A percentile compares a stretch with the other conserved stretches of the same genome.
These are phyloP conservation scores for Chaetomium strumarium DNA, from an alignment of 2,329 filamentous ascomycete genomes.

Conservation along the genomic window DNA sequence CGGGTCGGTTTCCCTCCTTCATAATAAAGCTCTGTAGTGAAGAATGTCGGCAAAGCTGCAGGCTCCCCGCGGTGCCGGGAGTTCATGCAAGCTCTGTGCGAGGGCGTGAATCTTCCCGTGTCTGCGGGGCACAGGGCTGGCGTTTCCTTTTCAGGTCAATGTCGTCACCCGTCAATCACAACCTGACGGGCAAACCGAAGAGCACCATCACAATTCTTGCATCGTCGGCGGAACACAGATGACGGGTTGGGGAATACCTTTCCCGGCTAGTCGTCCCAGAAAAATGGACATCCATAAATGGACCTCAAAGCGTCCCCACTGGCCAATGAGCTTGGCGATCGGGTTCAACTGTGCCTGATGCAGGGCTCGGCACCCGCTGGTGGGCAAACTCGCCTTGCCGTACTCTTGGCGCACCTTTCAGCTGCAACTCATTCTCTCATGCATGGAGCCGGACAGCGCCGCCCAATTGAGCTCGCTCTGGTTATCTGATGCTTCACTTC, in stretches of 20 bases:
- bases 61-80: too few relatives aligned
- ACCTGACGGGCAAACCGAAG: background rate
- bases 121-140: background rate
- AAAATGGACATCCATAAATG: background rate
- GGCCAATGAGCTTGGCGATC: constrained; percentile 16
- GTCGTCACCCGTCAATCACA: constrained; percentile 1
- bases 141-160: background rate
- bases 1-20: background rate
- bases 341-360: constrained; percentile 12
- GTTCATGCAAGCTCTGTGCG: too few relatives aligned
- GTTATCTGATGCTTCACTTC: too few relatives aligned
- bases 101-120: too few relatives aligned
- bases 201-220: background rate
- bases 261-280: background rate
- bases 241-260: background rate
- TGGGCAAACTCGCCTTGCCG: constrained; percentile 8
- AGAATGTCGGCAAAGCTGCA: too few relatives aligned
- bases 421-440: background rate
- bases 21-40: too few relatives aligned
- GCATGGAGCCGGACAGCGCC: background rate
- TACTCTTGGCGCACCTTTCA: constrained; percentile 12
- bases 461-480: too few relatives aligned
- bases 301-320: constrained; percentile 5
- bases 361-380: constrained; percentile 5
- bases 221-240: background rate